Base-by-base conservation (phyloP, 345 rosid species). In the Zanthoxylum bungeanum region DNA sequence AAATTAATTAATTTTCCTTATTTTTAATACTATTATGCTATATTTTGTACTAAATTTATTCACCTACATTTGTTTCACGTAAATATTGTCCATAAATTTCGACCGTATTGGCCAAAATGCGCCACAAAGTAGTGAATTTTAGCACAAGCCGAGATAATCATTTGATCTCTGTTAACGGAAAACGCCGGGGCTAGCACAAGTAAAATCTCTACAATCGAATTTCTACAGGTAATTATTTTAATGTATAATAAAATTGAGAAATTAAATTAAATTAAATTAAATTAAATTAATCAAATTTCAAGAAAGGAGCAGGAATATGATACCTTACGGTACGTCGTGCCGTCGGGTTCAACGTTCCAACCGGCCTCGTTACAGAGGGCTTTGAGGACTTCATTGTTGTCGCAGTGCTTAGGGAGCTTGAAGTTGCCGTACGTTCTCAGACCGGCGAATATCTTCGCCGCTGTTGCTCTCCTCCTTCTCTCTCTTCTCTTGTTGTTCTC, bases 401-500 rank as follows among this genome's bases (percentile, higher is more conserved):
- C 98, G 50, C 94, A 92, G 83, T 92, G 98, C 84, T 92, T 92
- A 0, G 98, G 98, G 6, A 92, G 96, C 85, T 87, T 87, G 84
- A 70, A 92, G 76, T 87, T 90, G 0, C 98, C 98, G 63, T 86
- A 88, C 88, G 85, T 83, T 82, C 98, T 83, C 9, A 92, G 83
- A 21, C 98, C 98, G 1, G 94, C 42, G 81, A 86, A 92, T 78
- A 92, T 90, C 83, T 92, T 92, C 4, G 96, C 93, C 2, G 96
- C 93, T 28, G 88, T 86, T 19, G 98, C 98, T 83, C 98, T 82
- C 82, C 98, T 72, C 72, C 93, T 66, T 76, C 98, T 74, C 81
- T 92, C 98, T 71, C 98, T 82, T 49, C 84, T 82, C 88, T 86
- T 92, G 86, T 92, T 92, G 82, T 90, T 92, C 84, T 92, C 96